Base-by-base conservation (phyloP, 129 eudicot species). In the Artemisia tridentata region DNA sequence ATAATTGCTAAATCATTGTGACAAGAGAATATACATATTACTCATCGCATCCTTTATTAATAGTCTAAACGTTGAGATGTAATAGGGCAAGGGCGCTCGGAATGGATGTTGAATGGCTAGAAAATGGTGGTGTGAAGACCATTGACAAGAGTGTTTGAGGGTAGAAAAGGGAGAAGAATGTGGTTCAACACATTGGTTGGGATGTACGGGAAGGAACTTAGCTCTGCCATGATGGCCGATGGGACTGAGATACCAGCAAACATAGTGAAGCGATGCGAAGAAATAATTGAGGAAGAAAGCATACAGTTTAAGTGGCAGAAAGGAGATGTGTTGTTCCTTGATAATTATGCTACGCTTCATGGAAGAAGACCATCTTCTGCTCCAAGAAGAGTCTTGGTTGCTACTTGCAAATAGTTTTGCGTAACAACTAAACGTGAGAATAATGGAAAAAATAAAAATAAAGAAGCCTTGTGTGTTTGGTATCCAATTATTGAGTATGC, bases 101-200 rank as follows among this genome's bases (percentile, higher is more conserved):
- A 21, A 86, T 89, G 89, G 92, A 86, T 17, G 64, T 89, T 38
- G 96, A 83, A 64, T 89, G 96, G 96, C 84, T 89, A 60, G 83
- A 85, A 12, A 86, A 89, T 31, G 92, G 89, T 6, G 85, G 89
- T 6, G 78, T 84, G 69, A 83, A 84, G 78, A 80, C 50, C 72
- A 47, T 64, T 80, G 69, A 86, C 89, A 1, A 82, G 63, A 81
- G 86, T 89, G 15, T 89, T 89, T 48, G 92, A 86, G 12, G 96
- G 89, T 16, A 81, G 96, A 68, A 89, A 89, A 52, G 89, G 89
- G 52, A 78, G 92, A 57, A 78, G 78, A 62, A 86, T 89, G 96
- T 89, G 96, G 96, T 89, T 89, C 86, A 89, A 89, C 81, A 86
- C 89, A 4, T n/a, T 89, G 66, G 92, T 86, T 5, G 89, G 92